These are phyloP conservation scores for Pogostemon cablin DNA, from an alignment of 257 asterid genomes.

Conservation along the genomic window DNA sequence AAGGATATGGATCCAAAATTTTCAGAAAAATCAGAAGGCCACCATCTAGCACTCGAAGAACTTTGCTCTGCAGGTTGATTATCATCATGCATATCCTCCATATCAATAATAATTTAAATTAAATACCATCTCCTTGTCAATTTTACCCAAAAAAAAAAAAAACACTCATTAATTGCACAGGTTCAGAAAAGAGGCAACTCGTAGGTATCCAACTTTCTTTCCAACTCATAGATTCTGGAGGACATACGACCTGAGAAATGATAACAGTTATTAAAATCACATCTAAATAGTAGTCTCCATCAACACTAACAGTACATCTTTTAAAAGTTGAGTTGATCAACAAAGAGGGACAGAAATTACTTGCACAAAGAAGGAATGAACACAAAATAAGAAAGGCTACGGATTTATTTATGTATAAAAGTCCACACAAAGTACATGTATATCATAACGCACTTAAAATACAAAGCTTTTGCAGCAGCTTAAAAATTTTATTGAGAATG, in stretches of 20 bases:
- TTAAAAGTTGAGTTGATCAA: slow-evolving; percentile 15
- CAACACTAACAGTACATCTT: background rate
- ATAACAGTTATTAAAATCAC: slow-evolving; percentile 26
- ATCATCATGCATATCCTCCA: slow-evolving; percentile 69
- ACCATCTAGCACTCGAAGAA: slow-evolving; percentile 62
- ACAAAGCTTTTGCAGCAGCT: slow-evolving; percentile 4
- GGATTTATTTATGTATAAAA: background rate
- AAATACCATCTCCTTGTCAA: slow-evolving; percentile 43
- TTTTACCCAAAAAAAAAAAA: slow-evolving; percentile 40
- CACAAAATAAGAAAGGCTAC: background rate
- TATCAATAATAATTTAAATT: slow-evolving; percentile 42
- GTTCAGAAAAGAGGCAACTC: slow-evolving; percentile 34
- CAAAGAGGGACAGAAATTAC: background rate
- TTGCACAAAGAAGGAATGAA: background rate
- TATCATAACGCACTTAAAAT: slow-evolving; percentile 7
- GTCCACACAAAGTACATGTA: background rate
- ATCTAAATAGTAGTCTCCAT: background rate
- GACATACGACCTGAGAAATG: slow-evolving; percentile 55
- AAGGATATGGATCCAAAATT: slow-evolving; percentile 78
- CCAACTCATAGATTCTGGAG: slow-evolving; percentile 36
- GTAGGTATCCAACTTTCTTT: slow-evolving; percentile 27
- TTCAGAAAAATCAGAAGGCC: slow-evolving; percentile 73
- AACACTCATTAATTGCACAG: slow-evolving; percentile 27
- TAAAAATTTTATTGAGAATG: background rate
- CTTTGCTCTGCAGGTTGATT: slow-evolving; percentile 63